Evolutionary conservation across 352 stramenopile genomes (phyloP).

Genomic region (Pythium apleroticum): DNA sequence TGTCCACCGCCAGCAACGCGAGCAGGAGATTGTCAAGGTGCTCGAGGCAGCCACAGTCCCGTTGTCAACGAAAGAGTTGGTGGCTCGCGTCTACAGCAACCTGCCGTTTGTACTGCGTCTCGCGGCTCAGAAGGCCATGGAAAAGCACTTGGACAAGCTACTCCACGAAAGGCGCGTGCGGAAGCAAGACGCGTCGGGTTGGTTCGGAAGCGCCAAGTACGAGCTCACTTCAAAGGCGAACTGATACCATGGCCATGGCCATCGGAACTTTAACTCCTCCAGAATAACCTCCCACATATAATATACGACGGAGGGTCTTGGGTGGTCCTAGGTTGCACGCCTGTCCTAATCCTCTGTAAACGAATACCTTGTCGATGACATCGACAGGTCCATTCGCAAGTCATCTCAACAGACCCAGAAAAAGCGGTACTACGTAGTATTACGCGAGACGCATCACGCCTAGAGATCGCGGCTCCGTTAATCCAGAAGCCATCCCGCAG

Average conservation of each 20-base stretch:
- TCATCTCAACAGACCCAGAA: background rate
- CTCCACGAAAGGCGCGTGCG: conserved; percentile 40
- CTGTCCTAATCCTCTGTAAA: background rate
- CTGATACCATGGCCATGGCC: background rate
- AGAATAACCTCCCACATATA: background rate
- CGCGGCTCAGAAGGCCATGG: conserved; percentile 49
- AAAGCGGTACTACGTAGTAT: background rate
- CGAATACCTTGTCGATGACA: background rate
- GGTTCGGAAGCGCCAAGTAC: conserved; percentile 39
- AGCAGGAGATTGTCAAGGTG: conserved; percentile 53
- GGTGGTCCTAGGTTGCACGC: background rate
- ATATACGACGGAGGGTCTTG: background rate
- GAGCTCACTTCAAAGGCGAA: conserved; percentile 11
- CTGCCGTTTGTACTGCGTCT: conserved; percentile 54
- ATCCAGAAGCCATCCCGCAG: background rate
- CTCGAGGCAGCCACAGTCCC: background rate
- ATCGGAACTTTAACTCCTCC: background rate
- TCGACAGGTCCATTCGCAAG: background rate
- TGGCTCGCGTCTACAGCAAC: conserved; percentile 51
- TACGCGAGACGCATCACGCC: background rate
- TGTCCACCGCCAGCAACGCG: conserved; percentile 65
- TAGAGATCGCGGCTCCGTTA: background rate
- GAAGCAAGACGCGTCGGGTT: conserved; percentile 12
- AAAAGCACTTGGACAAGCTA: conserved; percentile 70
- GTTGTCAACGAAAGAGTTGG: conserved; percentile 48